Base-by-base conservation (phyloP, 495 filamentous ascomycete genomes). In the Bacidia gigantensis region DNA sequence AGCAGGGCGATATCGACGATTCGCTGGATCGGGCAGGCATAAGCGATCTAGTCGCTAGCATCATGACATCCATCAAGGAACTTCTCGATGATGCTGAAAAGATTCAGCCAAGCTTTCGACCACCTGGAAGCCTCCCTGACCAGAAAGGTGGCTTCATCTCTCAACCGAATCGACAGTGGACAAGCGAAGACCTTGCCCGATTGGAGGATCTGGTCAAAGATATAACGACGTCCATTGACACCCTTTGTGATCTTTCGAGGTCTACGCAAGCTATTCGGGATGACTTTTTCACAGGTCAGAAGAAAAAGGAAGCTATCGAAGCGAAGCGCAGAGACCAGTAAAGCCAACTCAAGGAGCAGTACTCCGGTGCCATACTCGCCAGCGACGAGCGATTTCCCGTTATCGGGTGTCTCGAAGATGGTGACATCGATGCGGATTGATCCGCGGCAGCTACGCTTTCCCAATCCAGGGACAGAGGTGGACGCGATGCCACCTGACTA, bases 11-110 rank as follows among this genome's bases (percentile, higher is more conserved):
- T 63, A 94, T 94, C 62, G 89, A 95, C 62, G 86, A 89, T 62
- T 84, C 84, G 0, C 69, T 93, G 25, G 85, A 81, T 52, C 78
- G 83, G 52, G 89, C 89, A 46, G 89, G 89, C 25, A 75, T 90
- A 50, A 88, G 84, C 56, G 86, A 93, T 67, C 75, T 90, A 2
- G 89, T 95, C 11, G 80, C 80, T 44, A 92, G 86, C 63, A 87
- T 95, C 49, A 85, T 96, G 80, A 79, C 78, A 18, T 87, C 84
- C 3, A 95, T 95, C 62, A 87, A 87, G 64, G 86, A 88, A 52
- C 81, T 89, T 22, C 73, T 94, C 32, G 84, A 86, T 41, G 85
- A 93, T 61, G 87, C 87, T 17, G 89, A 95, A 64, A 75, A 76
- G 26, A 69, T 93, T n/a, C 86, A 82, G 70, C 74, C 60, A 24